Conservation (phyloP, 2,329 filamentous ascomycete genomes). For the Fusarium austroafricanum region DNA sequence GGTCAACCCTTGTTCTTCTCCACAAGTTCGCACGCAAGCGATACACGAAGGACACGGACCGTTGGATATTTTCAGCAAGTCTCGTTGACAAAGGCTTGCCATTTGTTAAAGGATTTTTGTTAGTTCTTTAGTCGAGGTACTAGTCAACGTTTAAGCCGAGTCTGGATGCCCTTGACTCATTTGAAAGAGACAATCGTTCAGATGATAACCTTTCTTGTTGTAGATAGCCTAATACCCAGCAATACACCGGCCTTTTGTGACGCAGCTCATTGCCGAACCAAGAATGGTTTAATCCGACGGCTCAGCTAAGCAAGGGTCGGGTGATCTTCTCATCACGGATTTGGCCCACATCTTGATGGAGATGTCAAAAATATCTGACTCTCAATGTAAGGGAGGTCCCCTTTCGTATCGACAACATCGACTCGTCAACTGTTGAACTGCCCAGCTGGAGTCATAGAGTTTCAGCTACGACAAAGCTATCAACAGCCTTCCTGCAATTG, state of each 20-base stretch:
- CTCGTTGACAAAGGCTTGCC: slow-evolving; percentile 10
- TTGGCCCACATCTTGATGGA: slow-evolving; percentile 1
- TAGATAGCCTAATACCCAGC: neutral
- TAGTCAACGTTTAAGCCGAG: slow-evolving; percentile 7
- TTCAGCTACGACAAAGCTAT: neutral
- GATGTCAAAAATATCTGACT: slow-evolving; percentile 7
- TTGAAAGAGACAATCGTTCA: slow-evolving; percentile 1
- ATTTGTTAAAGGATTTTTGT: slow-evolving; percentile 1
- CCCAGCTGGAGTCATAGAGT: neutral
- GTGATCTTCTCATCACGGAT: slow-evolving; percentile 1
- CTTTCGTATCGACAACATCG: slow-evolving; percentile 1
- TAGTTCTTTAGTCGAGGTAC: neutral
- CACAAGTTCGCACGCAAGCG: slow-evolving; percentile 6
- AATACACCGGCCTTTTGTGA: neutral
- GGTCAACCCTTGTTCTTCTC: slow-evolving; percentile 6
- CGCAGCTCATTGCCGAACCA: neutral
- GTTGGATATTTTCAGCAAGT: slow-evolving; percentile 10
- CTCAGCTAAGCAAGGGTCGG: neutral
- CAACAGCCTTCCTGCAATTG: neutral
- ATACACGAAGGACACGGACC: slow-evolving; percentile 15
- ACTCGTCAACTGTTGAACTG: slow-evolving; percentile 6
- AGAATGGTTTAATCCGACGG: neutral
- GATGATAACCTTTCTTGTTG: neutral
- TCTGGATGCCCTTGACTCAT: neutral
- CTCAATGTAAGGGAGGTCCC: slow-evolving; percentile 17